phyloP scores from a whole-genome alignment of 495 filamentous ascomycete genomes.

The Aspergillus heteromorphus region DNA sequence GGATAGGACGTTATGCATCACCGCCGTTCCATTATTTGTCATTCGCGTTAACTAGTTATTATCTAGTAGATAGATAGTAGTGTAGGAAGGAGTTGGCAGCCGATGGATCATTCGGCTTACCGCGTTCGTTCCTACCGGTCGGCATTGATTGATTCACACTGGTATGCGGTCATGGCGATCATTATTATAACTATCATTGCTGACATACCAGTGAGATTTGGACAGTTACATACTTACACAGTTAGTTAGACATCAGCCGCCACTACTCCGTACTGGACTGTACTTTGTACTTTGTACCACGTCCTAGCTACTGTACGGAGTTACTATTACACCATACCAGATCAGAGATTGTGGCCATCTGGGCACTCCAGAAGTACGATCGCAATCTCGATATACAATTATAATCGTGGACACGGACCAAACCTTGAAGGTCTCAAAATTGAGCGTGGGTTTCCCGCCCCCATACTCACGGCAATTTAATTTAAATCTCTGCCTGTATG shows the following conservation, averaged over 20 bases:
- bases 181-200: neutral
- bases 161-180: neutral
- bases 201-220: neutral
- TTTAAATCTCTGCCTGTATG: neutral
- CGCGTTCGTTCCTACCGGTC: neutral
- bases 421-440: neutral
- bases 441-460: neutral
- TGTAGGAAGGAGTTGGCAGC: no score
- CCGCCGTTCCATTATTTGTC: neutral
- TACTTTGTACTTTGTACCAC: no score
- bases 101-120: neutral
- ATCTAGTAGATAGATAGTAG: neutral
- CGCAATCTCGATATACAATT: neutral
- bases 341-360: neutral
- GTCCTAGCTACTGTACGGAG: no score
- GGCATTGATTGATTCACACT: neutral
- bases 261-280: no score
- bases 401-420: neutral
- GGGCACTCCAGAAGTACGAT: neutral
- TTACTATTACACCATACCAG: no score
- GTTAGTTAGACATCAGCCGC: neutral
- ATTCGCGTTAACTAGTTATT: neutral
- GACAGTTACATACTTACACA: neutral
- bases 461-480: neutral
- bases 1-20: neutral